Conservation (phyloP, 805 yeast genomes). For the Candida awuae region DNA sequence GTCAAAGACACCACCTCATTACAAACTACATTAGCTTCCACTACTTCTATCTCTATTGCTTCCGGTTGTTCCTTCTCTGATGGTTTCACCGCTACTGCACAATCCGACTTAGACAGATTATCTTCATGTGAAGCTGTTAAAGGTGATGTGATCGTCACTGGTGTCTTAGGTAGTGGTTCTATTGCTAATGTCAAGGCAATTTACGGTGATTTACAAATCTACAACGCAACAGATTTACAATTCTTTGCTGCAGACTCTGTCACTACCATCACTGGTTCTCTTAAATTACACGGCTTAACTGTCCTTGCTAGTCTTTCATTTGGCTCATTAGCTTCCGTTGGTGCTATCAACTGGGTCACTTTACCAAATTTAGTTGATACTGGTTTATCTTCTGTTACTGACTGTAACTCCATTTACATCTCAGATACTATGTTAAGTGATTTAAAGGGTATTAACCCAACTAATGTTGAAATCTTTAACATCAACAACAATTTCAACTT, state of each 20-base stretch:
- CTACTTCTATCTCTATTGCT: constrained; percentile 39
- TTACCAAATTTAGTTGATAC: constrained; percentile 74
- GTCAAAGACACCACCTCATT: constrained; percentile 32
- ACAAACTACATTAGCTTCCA: constrained; percentile 49
- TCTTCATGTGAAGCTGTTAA: constrained; percentile 69
- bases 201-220: constrained; percentile 65
- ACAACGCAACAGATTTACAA: constrained; percentile 55
- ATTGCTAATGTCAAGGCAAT: constrained; percentile 70
- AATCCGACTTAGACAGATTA: constrained; percentile 67
- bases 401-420: constrained; percentile 61
- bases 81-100: constrained; percentile 66
- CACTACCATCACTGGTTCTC: constrained; percentile 63
- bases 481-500: constrained; percentile 87
- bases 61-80: constrained; percentile 59
- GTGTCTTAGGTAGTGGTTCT: constrained; percentile 54
- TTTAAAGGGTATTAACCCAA: constrained; percentile 54
- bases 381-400: constrained; percentile 67
- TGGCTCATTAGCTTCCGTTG: constrained; percentile 75
- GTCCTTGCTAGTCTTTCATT: constrained; percentile 59
- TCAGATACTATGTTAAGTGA: constrained; percentile 67
- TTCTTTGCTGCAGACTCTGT: constrained; percentile 73
- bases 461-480: constrained; percentile 49
- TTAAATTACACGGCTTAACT: constrained; percentile 57
- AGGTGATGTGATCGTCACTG: constrained; percentile 70
- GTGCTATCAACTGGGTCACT: constrained; percentile 70